phyloP scores from a whole-genome alignment of 495 filamentous ascomycete genomes.

The Daldinia concentrica region DNA sequence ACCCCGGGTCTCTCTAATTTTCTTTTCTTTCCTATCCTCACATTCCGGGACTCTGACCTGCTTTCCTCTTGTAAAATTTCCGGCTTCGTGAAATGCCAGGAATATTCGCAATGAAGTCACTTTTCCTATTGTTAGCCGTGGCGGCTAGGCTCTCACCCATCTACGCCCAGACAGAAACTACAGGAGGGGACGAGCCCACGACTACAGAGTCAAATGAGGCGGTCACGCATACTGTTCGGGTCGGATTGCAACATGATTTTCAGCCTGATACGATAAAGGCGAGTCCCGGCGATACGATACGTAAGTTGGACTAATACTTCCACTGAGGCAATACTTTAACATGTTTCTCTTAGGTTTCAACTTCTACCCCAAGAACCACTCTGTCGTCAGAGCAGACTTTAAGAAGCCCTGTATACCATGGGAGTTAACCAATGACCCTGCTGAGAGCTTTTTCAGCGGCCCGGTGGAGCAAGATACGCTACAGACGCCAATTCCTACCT shows the following conservation, averaged over 20 bases:
- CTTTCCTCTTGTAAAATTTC: neutral
- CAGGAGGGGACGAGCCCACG: neutral
- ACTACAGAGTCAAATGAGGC: slow-evolving; percentile 6
- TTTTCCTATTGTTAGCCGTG: slow-evolving; percentile 1
- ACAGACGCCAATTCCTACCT: slow-evolving; percentile 60
- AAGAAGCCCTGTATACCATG: slow-evolving; percentile 66
- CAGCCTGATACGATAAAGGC: slow-evolving; percentile 21
- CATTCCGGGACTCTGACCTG: neutral
- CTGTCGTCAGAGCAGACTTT: slow-evolving; percentile 65
- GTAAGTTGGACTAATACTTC: slow-evolving; percentile 8
- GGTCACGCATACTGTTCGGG: slow-evolving; percentile 19
- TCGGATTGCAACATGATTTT: slow-evolving; percentile 24
- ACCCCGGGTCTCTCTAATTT: slow-evolving; percentile 1
- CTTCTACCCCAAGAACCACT: slow-evolving; percentile 69
- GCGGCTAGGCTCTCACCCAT: neutral
- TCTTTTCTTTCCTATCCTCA: neutral
- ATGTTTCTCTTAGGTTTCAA: slow-evolving; percentile 50
- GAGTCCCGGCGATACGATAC: slow-evolving; percentile 21
- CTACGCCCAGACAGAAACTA: slow-evolving; percentile 5
- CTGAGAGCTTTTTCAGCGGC: slow-evolving; percentile 23
- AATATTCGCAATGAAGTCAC: slow-evolving; percentile 6
- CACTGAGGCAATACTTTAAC: neutral
- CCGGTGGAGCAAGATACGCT: slow-evolving; percentile 5
- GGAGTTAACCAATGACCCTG: slow-evolving; percentile 51
- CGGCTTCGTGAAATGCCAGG: neutral